Conservation (phyloP, 148 eudicot genomes). For the Silene uniflora region DNA sequence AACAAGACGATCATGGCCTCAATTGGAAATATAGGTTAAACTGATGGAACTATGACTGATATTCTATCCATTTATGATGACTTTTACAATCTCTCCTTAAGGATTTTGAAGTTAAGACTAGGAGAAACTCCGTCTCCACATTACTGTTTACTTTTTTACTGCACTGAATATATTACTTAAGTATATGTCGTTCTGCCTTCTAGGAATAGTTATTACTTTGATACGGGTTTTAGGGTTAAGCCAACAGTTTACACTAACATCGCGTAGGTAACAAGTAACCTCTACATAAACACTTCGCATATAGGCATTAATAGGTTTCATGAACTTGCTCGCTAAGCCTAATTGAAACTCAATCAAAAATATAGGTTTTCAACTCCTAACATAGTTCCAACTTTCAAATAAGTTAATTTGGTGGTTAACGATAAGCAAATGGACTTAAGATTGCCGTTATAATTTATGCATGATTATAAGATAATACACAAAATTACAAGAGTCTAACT, state of each 20-base stretch:
- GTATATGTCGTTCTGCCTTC: background rate
- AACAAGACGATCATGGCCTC: background rate
- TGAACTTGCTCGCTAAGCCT: background rate
- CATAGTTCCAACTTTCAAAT: background rate
- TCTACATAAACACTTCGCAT: background rate
- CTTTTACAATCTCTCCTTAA: background rate
- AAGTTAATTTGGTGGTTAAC: background rate
- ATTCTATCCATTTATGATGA: background rate
- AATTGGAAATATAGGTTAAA: background rate
- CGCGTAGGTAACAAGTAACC: slow-evolving; percentile 6
- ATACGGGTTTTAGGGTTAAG: background rate
- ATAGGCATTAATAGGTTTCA: background rate
- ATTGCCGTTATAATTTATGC: background rate
- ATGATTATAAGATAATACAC: background rate
- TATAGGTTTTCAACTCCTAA: background rate
- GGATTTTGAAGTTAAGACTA: background rate
- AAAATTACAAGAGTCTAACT: background rate
- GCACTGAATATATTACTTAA: background rate
- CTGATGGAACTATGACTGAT: background rate
- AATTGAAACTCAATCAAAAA: background rate
- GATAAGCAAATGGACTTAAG: background rate
- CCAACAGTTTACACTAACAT: background rate
- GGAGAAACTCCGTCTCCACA: background rate
- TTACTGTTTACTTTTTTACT: background rate
- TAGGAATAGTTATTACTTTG: background rate